Base-by-base conservation (phyloP, 805 yeast species). In the Babjeviella inositovora region DNA sequence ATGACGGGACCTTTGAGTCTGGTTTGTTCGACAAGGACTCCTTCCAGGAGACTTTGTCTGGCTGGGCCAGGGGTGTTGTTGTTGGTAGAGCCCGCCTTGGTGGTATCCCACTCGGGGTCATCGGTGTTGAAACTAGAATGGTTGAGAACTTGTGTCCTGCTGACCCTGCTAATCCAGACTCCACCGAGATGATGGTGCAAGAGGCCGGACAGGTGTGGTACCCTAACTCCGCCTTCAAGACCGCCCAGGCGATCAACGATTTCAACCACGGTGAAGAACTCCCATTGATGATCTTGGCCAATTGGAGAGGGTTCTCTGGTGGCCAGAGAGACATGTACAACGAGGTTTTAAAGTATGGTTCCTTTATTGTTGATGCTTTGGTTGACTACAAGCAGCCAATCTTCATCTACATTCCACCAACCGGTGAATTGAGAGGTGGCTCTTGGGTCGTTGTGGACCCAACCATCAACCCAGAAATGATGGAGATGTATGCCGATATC, bases 281-380 rank as follows among this genome's bases (percentile, higher is more conserved):
- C 44, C 99, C 99, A 33, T 63, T 90, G 51, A 80, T 90, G 93
- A 82, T 90, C 35, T 59, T 90, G 38, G 98, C 98, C 29, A 90
- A 90, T 69, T 90, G 99, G 99, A 80, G 99, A 72, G 99, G 99
- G 43, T 90, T 90, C 72, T 82, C 96, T 36, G 98, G 99, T 62
- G 98, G 99, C 50, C 99, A 90, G 63, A 80, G 96, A 48, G 99
- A 90, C 53, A 90, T 90, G 99, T 92, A 77, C 66, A 82, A 85
- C 43, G 99, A 90, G 59, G 93, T 90, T 20, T 72, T 90, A 58
- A 90, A 90, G 53, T 90, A 80, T 47, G 99, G 99, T 47, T 72
- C 97, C 4, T 82, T 65, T 52, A 90, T 90, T 53, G 99, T 90
- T 33, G 99, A 90, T 48, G 96, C 98, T 8, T 65, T 90, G 31